A percentile compares a stretch with the other conserved stretches of the same genome.
phyloP scores from a whole-genome alignment of 805 yeast genomes.

The Teunomyces pallodes region DNA sequence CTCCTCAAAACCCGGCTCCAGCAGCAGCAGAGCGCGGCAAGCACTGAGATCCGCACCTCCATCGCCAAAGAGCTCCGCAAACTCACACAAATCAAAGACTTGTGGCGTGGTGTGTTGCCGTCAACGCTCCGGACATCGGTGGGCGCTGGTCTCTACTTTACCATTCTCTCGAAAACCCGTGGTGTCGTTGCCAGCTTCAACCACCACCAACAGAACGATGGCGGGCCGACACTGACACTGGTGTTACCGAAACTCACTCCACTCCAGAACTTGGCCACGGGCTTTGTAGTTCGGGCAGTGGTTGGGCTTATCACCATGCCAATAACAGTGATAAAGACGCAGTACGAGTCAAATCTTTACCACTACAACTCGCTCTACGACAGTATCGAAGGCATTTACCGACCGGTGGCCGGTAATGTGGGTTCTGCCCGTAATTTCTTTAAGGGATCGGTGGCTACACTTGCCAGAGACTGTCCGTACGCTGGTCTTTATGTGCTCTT shows the following conservation, averaged over 20 bases:
- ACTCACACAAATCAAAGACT: conserved; percentile 40
- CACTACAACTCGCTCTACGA: conserved; percentile 60
- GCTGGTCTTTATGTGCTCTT: conserved; percentile 89
- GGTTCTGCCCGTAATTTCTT: conserved; percentile 66
- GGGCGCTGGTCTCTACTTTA: conserved; percentile 84
- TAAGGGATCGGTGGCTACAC: conserved; percentile 83
- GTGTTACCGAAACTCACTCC: conserved; percentile 71
- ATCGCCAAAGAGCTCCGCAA: conserved; percentile 43
- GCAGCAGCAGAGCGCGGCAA: conserved; percentile 35
- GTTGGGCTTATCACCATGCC: conserved; percentile 95
- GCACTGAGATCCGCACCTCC: conserved; percentile 24
- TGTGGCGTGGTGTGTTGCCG: conserved; percentile 95
- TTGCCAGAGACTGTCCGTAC: conserved; percentile 90
- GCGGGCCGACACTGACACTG: conserved; percentile 23
- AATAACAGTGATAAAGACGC: conserved; percentile 81
- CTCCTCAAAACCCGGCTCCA: conserved; percentile 84
- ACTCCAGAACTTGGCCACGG: conserved; percentile 67
- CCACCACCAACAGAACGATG: conserved; percentile 5
- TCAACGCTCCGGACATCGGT: conserved; percentile 86
- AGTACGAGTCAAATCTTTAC: conserved; percentile 82
- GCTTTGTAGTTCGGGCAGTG: conserved; percentile 72
- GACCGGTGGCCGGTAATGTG: conserved; percentile 6
- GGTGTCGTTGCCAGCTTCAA: conserved; percentile 40
- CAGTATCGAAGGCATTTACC: conserved; percentile 57
- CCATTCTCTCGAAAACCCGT: conserved; percentile 66